Percentiles rank a stretch among this genome's conserved stretches.
Conservation (phyloP, 2,329 filamentous ascomycete species). For the Colletotrichum tropicicola region DNA sequence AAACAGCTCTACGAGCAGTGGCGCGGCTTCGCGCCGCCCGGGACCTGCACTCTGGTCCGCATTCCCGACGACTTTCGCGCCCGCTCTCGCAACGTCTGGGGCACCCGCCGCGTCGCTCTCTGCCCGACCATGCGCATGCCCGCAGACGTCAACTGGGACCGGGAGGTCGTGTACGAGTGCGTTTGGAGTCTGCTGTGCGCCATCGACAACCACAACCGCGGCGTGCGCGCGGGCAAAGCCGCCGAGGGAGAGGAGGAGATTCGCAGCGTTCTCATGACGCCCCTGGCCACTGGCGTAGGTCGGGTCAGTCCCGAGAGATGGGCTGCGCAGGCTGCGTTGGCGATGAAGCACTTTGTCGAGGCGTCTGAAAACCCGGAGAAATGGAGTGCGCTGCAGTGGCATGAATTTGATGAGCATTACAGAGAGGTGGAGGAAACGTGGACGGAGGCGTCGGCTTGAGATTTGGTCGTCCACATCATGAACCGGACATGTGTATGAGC, state of each 20-base stretch:
- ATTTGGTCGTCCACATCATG: too few relatives aligned
- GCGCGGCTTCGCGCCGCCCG: slow-evolving; percentile 60
- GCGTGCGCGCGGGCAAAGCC: slow-evolving; percentile 16
- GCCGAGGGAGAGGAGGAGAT: slow-evolving; percentile 41
- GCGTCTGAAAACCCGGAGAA: slow-evolving; percentile 50
- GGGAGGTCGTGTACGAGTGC: slow-evolving; percentile 63
- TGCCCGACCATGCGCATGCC: slow-evolving; percentile 64
- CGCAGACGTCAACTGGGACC: slow-evolving; percentile 53
- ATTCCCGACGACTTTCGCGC: slow-evolving; percentile 48
- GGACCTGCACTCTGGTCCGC: slow-evolving; percentile 56
- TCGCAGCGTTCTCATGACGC: slow-evolving; percentile 57
- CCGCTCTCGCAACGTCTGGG: slow-evolving; percentile 47
- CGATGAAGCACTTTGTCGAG: slow-evolving; percentile 60
- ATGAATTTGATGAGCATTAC: slow-evolving; percentile 35
- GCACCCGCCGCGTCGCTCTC: slow-evolving; percentile 53
- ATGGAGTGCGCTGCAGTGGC: slow-evolving; percentile 52
- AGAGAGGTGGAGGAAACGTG: slow-evolving; percentile 40
- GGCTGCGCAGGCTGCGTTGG: slow-evolving; percentile 59
- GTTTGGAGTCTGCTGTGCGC: slow-evolving; percentile 60
- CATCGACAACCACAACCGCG: slow-evolving; percentile 56
- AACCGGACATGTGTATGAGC: too few relatives aligned
- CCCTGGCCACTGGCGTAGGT: slow-evolving; percentile 59
- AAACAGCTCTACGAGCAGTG: slow-evolving; percentile 52
- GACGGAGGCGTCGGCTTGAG: background rate
- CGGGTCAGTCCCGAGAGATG: slow-evolving; percentile 54